Conservation (phyloP, 2,329 filamentous ascomycete species). For the Fusarium heterosporum region DNA sequence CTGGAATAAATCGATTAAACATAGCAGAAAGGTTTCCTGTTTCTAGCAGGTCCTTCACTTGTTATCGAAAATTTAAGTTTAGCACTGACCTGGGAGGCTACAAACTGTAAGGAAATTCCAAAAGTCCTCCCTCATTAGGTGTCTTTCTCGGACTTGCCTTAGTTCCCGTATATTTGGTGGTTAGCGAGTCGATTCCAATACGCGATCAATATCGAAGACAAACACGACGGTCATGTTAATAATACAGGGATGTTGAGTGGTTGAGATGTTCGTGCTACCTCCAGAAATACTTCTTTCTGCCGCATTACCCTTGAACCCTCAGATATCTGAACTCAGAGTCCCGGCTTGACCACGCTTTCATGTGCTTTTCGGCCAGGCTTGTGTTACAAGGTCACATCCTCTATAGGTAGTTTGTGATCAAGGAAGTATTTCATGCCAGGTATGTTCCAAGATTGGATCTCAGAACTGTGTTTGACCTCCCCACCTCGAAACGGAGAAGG, state of each 20-base stretch:
- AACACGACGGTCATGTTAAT: slow-evolving; percentile 6
- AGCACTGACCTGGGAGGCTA: slow-evolving; percentile 13
- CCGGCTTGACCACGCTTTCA: slow-evolving; percentile 1
- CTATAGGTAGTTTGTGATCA: neutral
- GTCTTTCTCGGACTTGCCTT: slow-evolving; percentile 9
- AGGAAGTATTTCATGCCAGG: neutral
- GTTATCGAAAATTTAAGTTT: slow-evolving; percentile 19
- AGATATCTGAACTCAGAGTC: neutral
- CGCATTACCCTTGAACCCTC: slow-evolving; percentile 2
- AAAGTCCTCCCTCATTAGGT: slow-evolving; percentile 6
- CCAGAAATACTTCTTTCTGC: slow-evolving; percentile 11
- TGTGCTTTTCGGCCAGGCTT: neutral
- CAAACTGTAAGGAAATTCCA: slow-evolving; percentile 13
- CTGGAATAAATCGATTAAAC: slow-evolving; percentile 25
- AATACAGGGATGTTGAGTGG: slow-evolving; percentile 21
- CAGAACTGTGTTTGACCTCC: slow-evolving; percentile 15
- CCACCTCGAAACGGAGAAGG: neutral
- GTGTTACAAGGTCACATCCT: neutral
- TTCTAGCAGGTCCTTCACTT: neutral
- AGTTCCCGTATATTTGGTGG: neutral
- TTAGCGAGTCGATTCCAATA: neutral
- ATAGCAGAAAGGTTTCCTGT: neutral
- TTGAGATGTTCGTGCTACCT: slow-evolving; percentile 21
- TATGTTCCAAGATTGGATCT: slow-evolving; percentile 2
- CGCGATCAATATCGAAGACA: slow-evolving; percentile 11